These are phyloP conservation scores for Lolium multiflorum DNA, from an alignment of 176 grass and related monocot species.

Conservation along the genomic window DNA sequence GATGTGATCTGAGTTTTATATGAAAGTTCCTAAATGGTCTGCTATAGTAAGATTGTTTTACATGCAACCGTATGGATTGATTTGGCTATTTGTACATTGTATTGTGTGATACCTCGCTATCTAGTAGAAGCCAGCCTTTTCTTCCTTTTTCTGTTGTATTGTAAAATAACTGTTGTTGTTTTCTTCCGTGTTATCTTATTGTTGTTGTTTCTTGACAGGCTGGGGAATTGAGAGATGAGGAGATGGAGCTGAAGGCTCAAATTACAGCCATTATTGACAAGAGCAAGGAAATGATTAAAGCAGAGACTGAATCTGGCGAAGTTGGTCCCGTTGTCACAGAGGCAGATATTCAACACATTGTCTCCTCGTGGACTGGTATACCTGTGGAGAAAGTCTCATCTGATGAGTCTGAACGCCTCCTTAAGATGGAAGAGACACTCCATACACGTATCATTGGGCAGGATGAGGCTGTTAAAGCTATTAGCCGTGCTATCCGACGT, in stretches of 20 bases:
- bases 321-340: slow-evolving; percentile 81
- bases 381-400: slow-evolving; percentile 95
- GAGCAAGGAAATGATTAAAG: slow-evolving; percentile 90
- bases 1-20: slow-evolving; percentile 1
- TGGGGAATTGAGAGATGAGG: slow-evolving; percentile 74
- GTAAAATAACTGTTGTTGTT: neutral
- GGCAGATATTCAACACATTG: slow-evolving; percentile 96
- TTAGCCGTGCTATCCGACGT: slow-evolving; percentile 91
- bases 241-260: slow-evolving; percentile 89
- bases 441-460: slow-evolving; percentile 92
- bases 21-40: slow-evolving; percentile 22
- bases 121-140: slow-evolving; percentile 14
- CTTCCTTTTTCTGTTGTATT: slow-evolving; percentile 23
- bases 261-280: slow-evolving; percentile 87
- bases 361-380: slow-evolving; percentile 95
- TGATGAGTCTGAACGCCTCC: slow-evolving; percentile 89
- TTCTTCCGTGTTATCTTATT: slow-evolving; percentile 15
- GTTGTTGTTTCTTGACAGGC: slow-evolving; percentile 57
- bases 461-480: slow-evolving; percentile 97
- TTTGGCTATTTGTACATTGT: slow-evolving; percentile 12
- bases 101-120: neutral
- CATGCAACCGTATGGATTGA: neutral
- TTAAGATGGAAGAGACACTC: slow-evolving; percentile 98
- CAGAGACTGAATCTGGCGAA: slow-evolving; percentile 86
- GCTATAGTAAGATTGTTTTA: slow-evolving; percentile 14